Evolutionary conservation across 495 filamentous ascomycete genomes (phyloP).

Genomic region (Aspergillus avenaceus): DNA sequence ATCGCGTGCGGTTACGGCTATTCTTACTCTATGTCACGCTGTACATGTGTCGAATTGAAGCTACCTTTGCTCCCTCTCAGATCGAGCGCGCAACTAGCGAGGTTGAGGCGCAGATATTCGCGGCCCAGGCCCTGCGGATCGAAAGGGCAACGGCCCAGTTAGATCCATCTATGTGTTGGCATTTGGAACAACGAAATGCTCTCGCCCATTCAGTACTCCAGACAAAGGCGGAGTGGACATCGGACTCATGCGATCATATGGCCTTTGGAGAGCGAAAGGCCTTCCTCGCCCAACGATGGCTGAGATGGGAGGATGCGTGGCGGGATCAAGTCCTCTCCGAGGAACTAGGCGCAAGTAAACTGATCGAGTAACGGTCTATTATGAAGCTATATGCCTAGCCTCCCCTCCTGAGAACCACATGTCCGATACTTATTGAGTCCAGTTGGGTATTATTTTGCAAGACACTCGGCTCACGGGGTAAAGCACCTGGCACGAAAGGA

Average conservation of each 20-base stretch:
- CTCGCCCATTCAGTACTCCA: constrained; percentile 1
- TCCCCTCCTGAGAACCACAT: too few relatives aligned
- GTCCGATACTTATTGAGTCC: too few relatives aligned
- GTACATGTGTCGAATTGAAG: constrained; percentile 1
- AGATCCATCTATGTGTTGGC: constrained; percentile 10
- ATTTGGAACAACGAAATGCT: constrained; percentile 5
- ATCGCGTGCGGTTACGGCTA: constrained; percentile 5
- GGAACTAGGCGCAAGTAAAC: too few relatives aligned
- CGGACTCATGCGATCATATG: background rate
- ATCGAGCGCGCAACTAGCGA: constrained; percentile 1
- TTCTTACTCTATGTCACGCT: constrained; percentile 1
- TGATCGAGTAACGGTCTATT: too few relatives aligned
- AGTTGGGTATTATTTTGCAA: too few relatives aligned
- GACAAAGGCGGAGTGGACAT: background rate
- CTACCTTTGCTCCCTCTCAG: background rate
- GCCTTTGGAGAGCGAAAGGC: background rate
- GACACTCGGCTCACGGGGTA: too few relatives aligned
- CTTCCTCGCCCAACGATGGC: constrained; percentile 3
- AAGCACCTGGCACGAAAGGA: too few relatives aligned
- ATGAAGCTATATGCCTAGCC: too few relatives aligned
- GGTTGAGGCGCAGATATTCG: constrained; percentile 3
- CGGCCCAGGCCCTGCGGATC: constrained; percentile 2
- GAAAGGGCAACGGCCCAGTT: background rate
- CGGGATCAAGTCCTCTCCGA: background rate
- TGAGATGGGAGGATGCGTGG: constrained; percentile 4